These are phyloP conservation scores for Moricandia moricandioides DNA, from an alignment of 345 rosid species.

Conservation along the genomic window DNA sequence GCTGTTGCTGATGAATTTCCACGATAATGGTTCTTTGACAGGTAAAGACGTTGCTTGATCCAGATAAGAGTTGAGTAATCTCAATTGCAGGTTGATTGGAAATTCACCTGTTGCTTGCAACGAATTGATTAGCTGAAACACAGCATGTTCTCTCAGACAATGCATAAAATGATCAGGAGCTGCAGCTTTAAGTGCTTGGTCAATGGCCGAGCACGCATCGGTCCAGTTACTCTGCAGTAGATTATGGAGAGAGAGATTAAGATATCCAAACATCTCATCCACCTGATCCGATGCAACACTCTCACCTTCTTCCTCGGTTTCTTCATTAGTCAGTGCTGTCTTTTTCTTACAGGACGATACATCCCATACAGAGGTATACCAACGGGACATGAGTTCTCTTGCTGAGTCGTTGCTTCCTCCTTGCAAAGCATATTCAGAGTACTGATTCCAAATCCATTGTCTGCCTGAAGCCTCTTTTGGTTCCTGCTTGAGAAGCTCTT, in stretches of 20 bases:
- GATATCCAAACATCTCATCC: slow-evolving; percentile 69
- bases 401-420: slow-evolving; percentile 49
- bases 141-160: slow-evolving; percentile 76
- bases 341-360: slow-evolving; percentile 30
- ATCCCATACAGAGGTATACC: slow-evolving; percentile 62
- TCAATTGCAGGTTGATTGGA: slow-evolving; percentile 43
- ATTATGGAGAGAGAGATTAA: slow-evolving; percentile 67
- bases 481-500: slow-evolving; percentile 63
- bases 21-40: slow-evolving; percentile 54
- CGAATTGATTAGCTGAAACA: slow-evolving; percentile 44
- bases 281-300: slow-evolving; percentile 32
- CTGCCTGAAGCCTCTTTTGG: slow-evolving; percentile 62
- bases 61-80: slow-evolving; percentile 53
- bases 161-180: slow-evolving; percentile 43
- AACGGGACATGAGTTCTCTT: slow-evolving; percentile 57
- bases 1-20: slow-evolving; percentile 55
- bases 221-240: slow-evolving; percentile 52
- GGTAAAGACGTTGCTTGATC: slow-evolving; percentile 47
- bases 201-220: slow-evolving; percentile 55
- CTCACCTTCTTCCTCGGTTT: not conserved
- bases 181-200: slow-evolving; percentile 59
- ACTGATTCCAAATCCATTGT: slow-evolving; percentile 93
- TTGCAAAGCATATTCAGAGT: slow-evolving; percentile 62
- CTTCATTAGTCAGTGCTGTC: slow-evolving; percentile 18
- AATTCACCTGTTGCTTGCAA: slow-evolving; percentile 37